phyloP scores from a whole-genome alignment of 23 red algal species.

The Gracilaria vermiculophylla region DNA sequence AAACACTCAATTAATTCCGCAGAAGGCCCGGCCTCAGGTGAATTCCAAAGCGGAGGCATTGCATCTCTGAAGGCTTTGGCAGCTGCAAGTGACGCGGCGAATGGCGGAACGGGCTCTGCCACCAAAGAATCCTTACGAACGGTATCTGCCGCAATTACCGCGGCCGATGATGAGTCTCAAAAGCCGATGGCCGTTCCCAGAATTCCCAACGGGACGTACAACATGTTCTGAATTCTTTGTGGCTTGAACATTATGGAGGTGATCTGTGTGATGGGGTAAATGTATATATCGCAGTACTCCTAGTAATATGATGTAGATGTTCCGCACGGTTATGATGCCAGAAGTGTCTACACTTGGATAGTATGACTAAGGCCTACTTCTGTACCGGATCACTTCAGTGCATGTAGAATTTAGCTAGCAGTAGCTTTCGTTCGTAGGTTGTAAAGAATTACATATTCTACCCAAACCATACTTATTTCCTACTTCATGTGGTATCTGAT shows the following conservation, averaged over 20 bases:
- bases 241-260: background rate
- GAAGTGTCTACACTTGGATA: background rate
- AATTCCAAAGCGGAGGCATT: constrained; percentile 15
- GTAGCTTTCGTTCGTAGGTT: constrained; percentile 29
- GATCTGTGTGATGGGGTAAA: background rate
- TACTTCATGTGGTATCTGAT: background rate
- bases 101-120: constrained; percentile 47
- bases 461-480: background rate
- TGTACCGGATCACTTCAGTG: background rate
- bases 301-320: constrained; percentile 25
- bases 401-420: constrained; percentile 24
- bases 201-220: constrained; percentile 38
- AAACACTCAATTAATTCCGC: constrained; percentile 1
- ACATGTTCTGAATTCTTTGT: constrained; percentile 44
- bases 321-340: background rate
- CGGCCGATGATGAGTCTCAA: constrained; percentile 4
- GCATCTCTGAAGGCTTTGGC: constrained; percentile 45
- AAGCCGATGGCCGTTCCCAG: background rate
- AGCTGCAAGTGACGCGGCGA: constrained; percentile 53
- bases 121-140: constrained; percentile 49
- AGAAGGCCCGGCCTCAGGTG: background rate
- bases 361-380: constrained; percentile 8
- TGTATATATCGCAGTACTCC: constrained; percentile 7
- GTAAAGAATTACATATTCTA: constrained; percentile 19
- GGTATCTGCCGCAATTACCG: constrained; percentile 42